Evolutionary conservation across 2,329 filamentous ascomycete genomes (phyloP).

Genomic region (Albophoma yamanashiensis): DNA sequence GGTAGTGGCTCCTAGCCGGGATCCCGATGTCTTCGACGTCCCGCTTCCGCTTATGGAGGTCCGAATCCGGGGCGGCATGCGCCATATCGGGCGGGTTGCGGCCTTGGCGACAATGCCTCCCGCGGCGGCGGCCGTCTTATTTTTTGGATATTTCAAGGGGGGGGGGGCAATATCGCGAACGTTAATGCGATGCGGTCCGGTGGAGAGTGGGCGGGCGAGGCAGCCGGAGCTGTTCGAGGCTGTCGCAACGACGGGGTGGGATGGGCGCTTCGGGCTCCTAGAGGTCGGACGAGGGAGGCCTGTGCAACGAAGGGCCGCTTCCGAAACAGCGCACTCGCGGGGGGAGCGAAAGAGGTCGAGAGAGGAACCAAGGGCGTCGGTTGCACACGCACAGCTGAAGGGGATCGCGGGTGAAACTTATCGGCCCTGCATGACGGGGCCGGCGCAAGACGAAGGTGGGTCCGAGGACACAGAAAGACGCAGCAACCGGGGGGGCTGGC

Average conservation of each 20-base stretch:
- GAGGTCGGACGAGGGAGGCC: background rate
- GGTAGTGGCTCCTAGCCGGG: slow-evolving; percentile 27
- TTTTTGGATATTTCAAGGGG: background rate
- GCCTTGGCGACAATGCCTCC: background rate
- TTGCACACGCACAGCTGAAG: background rate
- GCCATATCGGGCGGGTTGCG: slow-evolving; percentile 21
- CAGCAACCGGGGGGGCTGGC: background rate
- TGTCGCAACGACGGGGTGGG: background rate
- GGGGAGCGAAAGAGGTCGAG: background rate
- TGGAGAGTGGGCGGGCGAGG: background rate
- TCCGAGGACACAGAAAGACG: background rate
- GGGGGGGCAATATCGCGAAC: background rate
- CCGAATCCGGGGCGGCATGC: slow-evolving; percentile 25
- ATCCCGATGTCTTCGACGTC: slow-evolving; percentile 32
- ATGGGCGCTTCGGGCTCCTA: background rate
- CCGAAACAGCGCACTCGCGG: background rate
- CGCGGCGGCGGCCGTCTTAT: background rate
- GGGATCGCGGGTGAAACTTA: background rate
- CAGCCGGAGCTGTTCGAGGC: background rate
- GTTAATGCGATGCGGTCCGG: background rate
- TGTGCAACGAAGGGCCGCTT: background rate
- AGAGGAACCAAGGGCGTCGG: background rate
- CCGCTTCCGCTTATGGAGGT: slow-evolving; percentile 37
- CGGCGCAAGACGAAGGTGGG: background rate
- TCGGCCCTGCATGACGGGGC: background rate